phyloP scores from a whole-genome alignment of 495 filamentous ascomycete genomes.

The Talaromyces ruber region DNA sequence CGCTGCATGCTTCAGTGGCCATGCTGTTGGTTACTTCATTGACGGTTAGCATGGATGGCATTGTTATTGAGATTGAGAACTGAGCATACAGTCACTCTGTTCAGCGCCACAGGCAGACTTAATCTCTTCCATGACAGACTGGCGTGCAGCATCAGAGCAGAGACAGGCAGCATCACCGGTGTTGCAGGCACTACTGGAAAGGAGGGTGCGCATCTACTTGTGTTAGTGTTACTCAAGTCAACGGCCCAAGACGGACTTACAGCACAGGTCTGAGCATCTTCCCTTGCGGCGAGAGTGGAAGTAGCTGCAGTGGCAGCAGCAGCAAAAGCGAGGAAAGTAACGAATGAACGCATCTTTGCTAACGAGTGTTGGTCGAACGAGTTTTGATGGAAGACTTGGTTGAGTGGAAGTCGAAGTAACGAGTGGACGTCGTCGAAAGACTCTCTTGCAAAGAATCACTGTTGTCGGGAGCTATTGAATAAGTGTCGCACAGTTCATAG shows the following conservation, averaged over 20 bases:
- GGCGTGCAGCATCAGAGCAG: conserved; percentile 3
- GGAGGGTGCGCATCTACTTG: background rate
- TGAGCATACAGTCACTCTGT: conserved; percentile 2
- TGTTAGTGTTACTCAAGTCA: background rate
- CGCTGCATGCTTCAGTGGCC: conserved; percentile 1
- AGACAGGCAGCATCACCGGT: conserved; percentile 6
- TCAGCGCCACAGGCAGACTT: conserved; percentile 1
- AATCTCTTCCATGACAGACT: conserved; percentile 3
- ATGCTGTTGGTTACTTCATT: background rate
- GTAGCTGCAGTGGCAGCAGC: conserved; percentile 9
- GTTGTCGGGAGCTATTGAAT: background rate
- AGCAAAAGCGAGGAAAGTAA: conserved; percentile 9
- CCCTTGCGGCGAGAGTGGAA: background rate
- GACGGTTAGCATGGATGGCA: background rate
- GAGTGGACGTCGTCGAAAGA: background rate
- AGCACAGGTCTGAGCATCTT: conserved; percentile 3
- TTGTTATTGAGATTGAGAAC: background rate
- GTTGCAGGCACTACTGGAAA: conserved; percentile 4
- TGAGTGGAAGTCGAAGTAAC: background rate
- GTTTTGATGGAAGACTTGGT: background rate
- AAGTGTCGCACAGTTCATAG: background rate
- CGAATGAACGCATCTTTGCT: conserved; percentile 9
- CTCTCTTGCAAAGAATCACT: background rate
- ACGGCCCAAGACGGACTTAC: background rate
- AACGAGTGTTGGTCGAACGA: background rate